Conservation (phyloP, 75 land plant species). For the Chamaecyparis obtusa region DNA sequence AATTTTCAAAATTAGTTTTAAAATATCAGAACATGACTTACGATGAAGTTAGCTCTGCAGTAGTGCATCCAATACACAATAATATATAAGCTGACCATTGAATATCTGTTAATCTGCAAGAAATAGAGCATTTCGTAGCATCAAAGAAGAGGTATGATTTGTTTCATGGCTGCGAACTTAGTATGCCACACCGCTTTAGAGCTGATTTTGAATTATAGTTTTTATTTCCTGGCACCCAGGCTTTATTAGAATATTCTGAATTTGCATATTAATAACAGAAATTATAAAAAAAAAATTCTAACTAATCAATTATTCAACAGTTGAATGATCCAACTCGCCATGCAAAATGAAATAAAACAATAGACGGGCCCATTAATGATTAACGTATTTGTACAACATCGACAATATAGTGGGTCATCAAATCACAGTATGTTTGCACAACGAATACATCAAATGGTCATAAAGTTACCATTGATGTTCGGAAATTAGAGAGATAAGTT, state of each 20-base stretch:
- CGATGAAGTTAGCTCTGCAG: constrained; percentile 75
- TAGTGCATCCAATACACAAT: constrained; percentile 75
- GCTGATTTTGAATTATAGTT: neutral
- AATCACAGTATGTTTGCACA: neutral
- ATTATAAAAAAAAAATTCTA: neutral
- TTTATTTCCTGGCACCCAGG: neutral
- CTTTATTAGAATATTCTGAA: neutral
- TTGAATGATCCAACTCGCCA: neutral
- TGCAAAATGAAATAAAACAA: neutral
- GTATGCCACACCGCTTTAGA: neutral
- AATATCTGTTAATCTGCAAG: constrained; percentile 63
- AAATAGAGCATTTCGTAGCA: neutral
- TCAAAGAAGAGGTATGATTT: neutral
- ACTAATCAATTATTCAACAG: neutral
- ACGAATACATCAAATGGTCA: neutral
- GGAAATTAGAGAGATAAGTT: neutral
- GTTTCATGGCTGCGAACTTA: neutral
- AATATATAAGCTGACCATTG: constrained; percentile 89
- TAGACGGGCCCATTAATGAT: neutral
- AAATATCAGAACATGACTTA: constrained; percentile 22
- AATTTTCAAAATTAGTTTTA: neutral
- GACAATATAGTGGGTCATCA: neutral
- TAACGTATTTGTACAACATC: neutral
- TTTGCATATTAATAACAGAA: neutral
- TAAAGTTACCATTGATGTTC: neutral